phyloP scores from a whole-genome alignment of 768 basidiomycete species.

The Scleroderma citrinum region DNA sequence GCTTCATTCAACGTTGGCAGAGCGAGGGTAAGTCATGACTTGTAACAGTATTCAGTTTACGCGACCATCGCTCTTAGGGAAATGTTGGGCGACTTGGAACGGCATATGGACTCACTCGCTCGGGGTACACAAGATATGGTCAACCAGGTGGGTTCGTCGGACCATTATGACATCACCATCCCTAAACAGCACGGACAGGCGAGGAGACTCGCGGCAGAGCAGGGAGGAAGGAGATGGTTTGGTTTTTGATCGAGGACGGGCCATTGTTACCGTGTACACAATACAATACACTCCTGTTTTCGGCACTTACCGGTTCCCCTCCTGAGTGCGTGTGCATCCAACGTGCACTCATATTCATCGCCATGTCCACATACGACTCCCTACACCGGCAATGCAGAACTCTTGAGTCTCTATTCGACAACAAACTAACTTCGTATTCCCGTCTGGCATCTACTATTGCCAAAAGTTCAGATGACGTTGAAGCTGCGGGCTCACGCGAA shows the following conservation, averaged over 20 bases:
- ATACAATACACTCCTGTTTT: too few relatives aligned
- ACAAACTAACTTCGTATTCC: constrained; percentile 87
- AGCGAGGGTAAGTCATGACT: constrained; percentile 49
- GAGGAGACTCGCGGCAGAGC: constrained; percentile 56
- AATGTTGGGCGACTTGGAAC: constrained; percentile 54
- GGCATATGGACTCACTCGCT: constrained; percentile 58
- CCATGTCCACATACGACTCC: constrained; percentile 79
- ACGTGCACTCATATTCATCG: constrained; percentile 3
- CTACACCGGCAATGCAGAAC: constrained; percentile 90
- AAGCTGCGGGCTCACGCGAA: constrained; percentile 62
- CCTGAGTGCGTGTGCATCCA: constrained; percentile 25
- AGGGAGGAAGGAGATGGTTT: constrained; percentile 64
- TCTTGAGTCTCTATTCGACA: constrained; percentile 86
- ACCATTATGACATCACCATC: not conserved
- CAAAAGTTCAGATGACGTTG: constrained; percentile 50
- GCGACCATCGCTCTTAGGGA: constrained; percentile 36
- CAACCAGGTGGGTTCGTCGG: constrained; percentile 39
- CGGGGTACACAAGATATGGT: constrained; percentile 63
- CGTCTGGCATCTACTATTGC: constrained; percentile 71
- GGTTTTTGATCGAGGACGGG: too few relatives aligned
- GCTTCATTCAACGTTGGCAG: constrained; percentile 48
- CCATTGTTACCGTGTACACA: too few relatives aligned
- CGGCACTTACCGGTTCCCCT: constrained; percentile 7
- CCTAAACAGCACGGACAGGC: constrained; percentile 34
- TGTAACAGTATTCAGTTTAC: not conserved